Evolutionary conservation across 2,329 filamentous ascomycete species (phyloP).

Genomic region (Aspergillus glaucus): DNA sequence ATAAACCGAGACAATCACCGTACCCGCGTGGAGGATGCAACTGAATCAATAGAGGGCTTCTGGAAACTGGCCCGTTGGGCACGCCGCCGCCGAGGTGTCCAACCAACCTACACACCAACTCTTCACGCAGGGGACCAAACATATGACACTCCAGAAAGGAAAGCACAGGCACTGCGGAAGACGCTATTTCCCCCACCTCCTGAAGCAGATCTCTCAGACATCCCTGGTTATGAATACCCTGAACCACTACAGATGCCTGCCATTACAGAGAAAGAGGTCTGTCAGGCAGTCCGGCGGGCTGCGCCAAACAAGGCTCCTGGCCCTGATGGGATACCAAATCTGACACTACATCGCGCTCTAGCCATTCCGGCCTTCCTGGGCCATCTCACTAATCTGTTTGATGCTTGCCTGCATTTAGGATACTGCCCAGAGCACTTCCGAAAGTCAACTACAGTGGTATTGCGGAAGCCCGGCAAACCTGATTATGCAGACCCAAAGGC

Average conservation of each 20-base stretch:
- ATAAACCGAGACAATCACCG: too few relatives aligned
- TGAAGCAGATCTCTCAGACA: neutral
- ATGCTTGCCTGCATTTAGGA: neutral
- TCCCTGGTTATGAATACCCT: neutral
- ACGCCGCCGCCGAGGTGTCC: neutral
- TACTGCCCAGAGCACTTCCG: constrained; percentile 5
- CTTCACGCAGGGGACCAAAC: neutral
- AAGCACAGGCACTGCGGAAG: neutral
- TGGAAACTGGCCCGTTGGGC: too few relatives aligned
- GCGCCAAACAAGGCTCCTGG: constrained; percentile 7
- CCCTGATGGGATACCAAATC: constrained; percentile 6
- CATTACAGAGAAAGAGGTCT: constrained; percentile 3
- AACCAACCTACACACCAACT: constrained; percentile 2
- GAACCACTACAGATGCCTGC: neutral
- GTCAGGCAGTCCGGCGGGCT: neutral
- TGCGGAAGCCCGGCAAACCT: constrained; percentile 15
- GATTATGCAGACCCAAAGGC: constrained; percentile 12
- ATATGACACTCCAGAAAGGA: neutral
- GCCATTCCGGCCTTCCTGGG: neutral
- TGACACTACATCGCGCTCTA: neutral
- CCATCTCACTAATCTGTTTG: constrained; percentile 1
- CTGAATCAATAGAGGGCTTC: too few relatives aligned
- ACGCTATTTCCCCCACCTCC: constrained; percentile 3
- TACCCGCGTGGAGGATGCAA: too few relatives aligned
- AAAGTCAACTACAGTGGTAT: constrained; percentile 5